Percentiles rank a stretch among this genome's conserved stretches.
Evolutionary conservation across 805 yeast species (phyloP).

Genomic region (Nakazawaea wyomingensis): DNA sequence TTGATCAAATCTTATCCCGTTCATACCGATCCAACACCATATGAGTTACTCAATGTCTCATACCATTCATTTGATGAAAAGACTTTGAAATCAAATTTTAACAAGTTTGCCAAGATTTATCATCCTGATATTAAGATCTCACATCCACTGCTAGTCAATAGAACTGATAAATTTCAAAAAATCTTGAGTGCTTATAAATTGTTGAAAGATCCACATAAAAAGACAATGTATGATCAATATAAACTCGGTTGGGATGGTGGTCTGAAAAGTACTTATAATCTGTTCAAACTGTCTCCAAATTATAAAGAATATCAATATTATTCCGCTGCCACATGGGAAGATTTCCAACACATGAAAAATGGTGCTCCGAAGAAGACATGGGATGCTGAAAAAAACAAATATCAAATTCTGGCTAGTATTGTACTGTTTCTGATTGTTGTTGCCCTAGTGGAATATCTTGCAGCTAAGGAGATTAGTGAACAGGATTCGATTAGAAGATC

Average conservation of each 20-base stretch:
- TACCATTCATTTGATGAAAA: conserved; percentile 29
- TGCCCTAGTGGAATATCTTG: conserved; percentile 24
- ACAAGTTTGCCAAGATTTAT: conserved; percentile 62
- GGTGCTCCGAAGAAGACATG: conserved; percentile 5
- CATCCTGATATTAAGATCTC: conserved; percentile 61
- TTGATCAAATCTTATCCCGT: conserved; percentile 38
- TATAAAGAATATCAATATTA: conserved; percentile 36
- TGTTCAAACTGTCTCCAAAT: conserved; percentile 2
- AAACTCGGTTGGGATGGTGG: conserved; percentile 39
- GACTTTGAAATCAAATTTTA: conserved; percentile 44
- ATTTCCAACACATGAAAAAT: conserved; percentile 34
- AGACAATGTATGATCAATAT: conserved; percentile 40
- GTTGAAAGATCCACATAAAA: conserved; percentile 39
- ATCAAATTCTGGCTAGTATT: conserved; percentile 22
- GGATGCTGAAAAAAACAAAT: conserved; percentile 24
- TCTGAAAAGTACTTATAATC: neutral
- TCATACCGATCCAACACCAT: conserved; percentile 55
- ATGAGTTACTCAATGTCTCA: conserved; percentile 54
- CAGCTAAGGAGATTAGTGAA: conserved; percentile 36
- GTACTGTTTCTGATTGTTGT: conserved; percentile 23
- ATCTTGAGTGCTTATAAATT: conserved; percentile 57
- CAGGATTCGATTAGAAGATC: conserved; percentile 18
- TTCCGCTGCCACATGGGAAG: conserved; percentile 65
- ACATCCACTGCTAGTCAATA: conserved; percentile 4
- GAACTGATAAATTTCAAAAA: conserved; percentile 46